Base-by-base conservation (phyloP, 768 basidiomycete genomes). In the Russula earlei region DNA sequence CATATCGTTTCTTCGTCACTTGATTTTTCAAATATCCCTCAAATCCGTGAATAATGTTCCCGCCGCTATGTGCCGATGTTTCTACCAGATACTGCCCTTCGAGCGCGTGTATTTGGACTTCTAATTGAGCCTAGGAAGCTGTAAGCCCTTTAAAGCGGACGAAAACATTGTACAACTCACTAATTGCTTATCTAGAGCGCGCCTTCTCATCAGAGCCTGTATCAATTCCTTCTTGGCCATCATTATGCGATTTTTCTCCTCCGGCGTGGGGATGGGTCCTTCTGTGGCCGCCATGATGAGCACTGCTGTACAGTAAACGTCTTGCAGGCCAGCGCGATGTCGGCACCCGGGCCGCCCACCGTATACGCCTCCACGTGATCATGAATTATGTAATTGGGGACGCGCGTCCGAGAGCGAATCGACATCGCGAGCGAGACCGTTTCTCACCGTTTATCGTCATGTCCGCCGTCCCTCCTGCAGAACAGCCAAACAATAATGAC, bases 41-140 rank as follows among this genome's bases (percentile, higher is more conserved):
- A 61, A 91, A 91, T 4, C 90, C 90, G 63, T 85, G 85, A 36
- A 92, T 85, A 51, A 92, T 91, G 62, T 92, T 91, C 29, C 90
- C 90, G 17, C 89, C 87, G 63, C 81, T 83, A 58, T 85, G 83
- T 0, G 75, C 74, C 1, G 84, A 80, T 0, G 90, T 91, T 50
- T 92, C 90, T 7, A 81, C 79, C 34, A 92, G 73, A 68, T 91
- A 92, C 4, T 76, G 70, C 9, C 79, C 80, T 67, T 92, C 90
- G 25, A 87, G 74, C 58, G 80, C 83, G 70, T 87, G 87, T 62
- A 92, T 86, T 63, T 87, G 81, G 27, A 81, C 73, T 70, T 92
- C 90, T 55, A 87, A 74, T 63, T 84, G 78, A 20, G 87, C 86
- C 89, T 91, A 58, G 46, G n/a, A 31, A 22, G 33, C 3, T 29